A percentile compares a stretch with the other conserved stretches of the same genome.
Conservation (phyloP, 768 basidiomycete genomes). For the Mycena galericulata region DNA sequence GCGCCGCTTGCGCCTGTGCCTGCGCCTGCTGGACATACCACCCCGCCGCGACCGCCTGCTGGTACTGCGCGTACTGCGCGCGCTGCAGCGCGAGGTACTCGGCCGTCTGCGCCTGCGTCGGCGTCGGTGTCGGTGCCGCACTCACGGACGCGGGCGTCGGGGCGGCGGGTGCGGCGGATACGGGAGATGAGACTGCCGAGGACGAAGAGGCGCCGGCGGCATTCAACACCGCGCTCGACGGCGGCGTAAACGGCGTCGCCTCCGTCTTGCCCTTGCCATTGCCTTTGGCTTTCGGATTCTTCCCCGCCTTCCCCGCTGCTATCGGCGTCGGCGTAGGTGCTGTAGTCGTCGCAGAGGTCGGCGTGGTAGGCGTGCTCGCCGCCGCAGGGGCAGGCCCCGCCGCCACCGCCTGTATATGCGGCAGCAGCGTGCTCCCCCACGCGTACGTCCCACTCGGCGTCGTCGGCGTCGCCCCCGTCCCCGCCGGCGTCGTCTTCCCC, state of each 20-base stretch:
- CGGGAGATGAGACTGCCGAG: too few species aligned
- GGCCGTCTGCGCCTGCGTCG: slow-evolving; percentile 25
- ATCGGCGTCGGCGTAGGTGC: too few species aligned
- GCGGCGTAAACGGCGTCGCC: slow-evolving; percentile 27
- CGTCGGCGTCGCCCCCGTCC: neutral
- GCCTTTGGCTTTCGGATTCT: too few species aligned
- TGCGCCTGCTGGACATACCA: slow-evolving; percentile 42
- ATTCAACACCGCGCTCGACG: too few species aligned
- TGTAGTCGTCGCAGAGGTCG: too few species aligned
- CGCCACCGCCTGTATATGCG: slow-evolving; percentile 35
- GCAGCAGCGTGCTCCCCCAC: slow-evolving; percentile 36
- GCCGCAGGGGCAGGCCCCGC: neutral
- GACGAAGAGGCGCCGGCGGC: too few species aligned
- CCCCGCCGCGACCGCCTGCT: slow-evolving; percentile 24
- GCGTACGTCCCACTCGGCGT: slow-evolving; percentile 19
- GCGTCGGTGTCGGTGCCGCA: neutral
- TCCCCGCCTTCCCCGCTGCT: too few species aligned
- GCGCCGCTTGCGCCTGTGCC: slow-evolving; percentile 43
- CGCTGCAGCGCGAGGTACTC: slow-evolving; percentile 29
- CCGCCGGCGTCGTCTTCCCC: neutral
- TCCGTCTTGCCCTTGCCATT: slow-evolving; percentile 1
- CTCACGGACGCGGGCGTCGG: slow-evolving; percentile 13
- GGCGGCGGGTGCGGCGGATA: too few species aligned
- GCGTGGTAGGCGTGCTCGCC: neutral
- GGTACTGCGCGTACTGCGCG: slow-evolving; percentile 31